Percentiles rank a stretch among this genome's conserved stretches.
Evolutionary conservation across 164 flowering plant species (phyloP).

Genomic region (Pachysandra terminalis): DNA sequence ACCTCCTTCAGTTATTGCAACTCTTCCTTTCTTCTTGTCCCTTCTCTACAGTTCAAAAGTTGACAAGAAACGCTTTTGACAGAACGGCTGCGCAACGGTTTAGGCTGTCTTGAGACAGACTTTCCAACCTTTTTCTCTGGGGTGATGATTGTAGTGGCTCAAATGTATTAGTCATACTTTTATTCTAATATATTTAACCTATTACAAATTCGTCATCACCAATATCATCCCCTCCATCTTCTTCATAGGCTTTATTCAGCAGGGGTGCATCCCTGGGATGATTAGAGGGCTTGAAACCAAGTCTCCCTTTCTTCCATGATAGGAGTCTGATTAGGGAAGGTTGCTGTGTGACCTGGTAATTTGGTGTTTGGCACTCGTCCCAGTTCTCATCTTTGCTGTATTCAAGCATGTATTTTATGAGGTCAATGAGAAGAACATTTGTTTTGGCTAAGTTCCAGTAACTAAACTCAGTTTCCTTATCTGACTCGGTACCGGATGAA

Average conservation of each 20-base stretch:
- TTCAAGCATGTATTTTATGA: background rate
- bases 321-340: constrained; percentile 9
- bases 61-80: no score
- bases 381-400: constrained; percentile 1
- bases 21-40: no score
- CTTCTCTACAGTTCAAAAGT: no score
- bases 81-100: no score
- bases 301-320: constrained; percentile 8
- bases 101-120: no score
- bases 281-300: background rate
- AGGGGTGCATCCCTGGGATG: constrained; percentile 8
- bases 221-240: constrained; percentile 18
- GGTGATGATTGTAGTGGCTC: no score
- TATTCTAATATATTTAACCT: no score
- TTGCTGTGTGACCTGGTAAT: constrained; percentile 1
- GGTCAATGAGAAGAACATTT: constrained; percentile 13
- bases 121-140: no score
- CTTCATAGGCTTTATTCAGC: constrained; percentile 10
- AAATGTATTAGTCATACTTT: no score
- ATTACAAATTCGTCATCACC: no score
- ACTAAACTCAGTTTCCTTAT: constrained; percentile 19
- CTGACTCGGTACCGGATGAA: constrained; percentile 12
- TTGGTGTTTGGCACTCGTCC: background rate
- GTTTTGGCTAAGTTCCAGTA: constrained; percentile 18
- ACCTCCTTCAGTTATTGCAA: no score